Evolutionary conservation across 2,329 filamentous ascomycete genomes (phyloP).

Genomic region (Colletotrichum sp.): DNA sequence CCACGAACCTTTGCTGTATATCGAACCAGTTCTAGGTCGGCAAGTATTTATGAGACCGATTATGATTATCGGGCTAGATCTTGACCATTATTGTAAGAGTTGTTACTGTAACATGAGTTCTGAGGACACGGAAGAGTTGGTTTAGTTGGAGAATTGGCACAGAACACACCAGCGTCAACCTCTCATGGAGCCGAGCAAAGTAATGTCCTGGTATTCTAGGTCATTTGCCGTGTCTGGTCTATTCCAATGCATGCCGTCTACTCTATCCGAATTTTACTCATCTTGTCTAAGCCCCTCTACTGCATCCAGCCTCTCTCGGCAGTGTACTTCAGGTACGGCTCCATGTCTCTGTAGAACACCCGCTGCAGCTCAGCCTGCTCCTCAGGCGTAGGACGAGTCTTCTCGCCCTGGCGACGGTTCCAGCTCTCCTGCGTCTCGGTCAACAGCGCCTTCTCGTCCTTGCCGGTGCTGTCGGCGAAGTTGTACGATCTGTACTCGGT

Average conservation of each 20-base stretch:
- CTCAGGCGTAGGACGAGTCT: constrained; percentile 43
- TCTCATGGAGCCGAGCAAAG: neutral
- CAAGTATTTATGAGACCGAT: neutral
- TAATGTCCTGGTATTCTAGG: neutral
- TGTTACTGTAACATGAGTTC: neutral
- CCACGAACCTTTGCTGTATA: no score
- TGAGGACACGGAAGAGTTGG: neutral
- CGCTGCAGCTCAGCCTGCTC: constrained; percentile 51
- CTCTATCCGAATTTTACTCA: neutral
- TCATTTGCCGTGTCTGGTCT: neutral
- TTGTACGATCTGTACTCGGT: constrained; percentile 74
- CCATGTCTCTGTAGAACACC: constrained; percentile 39
- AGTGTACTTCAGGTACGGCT: constrained; percentile 39
- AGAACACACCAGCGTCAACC: neutral
- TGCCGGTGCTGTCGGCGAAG: constrained; percentile 59
- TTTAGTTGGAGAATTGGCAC: neutral
- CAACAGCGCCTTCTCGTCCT: constrained; percentile 52
- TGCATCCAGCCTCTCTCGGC: constrained; percentile 17
- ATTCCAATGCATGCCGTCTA: neutral
- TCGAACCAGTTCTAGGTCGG: no score
- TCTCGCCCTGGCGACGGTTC: constrained; percentile 45
- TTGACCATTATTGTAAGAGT: neutral
- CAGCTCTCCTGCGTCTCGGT: constrained; percentile 55
- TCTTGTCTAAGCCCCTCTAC: neutral
- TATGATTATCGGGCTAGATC: neutral